These are phyloP conservation scores for Claviceps pusilla DNA, from an alignment of 2,329 filamentous ascomycete genomes.

Conservation along the genomic window DNA sequence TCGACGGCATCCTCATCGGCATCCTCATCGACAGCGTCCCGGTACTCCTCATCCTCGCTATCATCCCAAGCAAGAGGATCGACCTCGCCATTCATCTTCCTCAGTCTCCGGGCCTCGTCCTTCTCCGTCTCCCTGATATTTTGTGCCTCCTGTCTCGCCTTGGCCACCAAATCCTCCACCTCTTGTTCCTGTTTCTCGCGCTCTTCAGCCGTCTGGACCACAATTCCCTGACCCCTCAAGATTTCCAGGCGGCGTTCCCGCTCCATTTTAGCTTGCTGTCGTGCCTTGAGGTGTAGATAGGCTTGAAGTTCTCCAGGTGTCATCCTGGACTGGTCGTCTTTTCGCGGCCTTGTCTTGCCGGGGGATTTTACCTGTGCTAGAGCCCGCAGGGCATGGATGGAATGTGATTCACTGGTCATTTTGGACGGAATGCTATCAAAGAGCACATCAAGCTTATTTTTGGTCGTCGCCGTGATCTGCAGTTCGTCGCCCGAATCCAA, in stretches of 20 bases:
- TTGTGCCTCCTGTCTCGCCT: constrained; percentile 60
- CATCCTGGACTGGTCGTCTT: constrained; percentile 40
- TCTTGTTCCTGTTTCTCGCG: constrained; percentile 66
- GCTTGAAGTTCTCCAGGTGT: constrained; percentile 54
- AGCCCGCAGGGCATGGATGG: constrained; percentile 53
- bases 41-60: constrained; percentile 38
- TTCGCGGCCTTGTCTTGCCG: constrained; percentile 32
- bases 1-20: constrained; percentile 24
- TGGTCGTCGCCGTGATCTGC: constrained; percentile 40
- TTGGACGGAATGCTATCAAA: constrained; percentile 55
- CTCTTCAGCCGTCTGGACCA: constrained; percentile 75
- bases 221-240: constrained; percentile 64
- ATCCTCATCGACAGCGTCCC: constrained; percentile 22
- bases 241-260: constrained; percentile 62
- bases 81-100: constrained; percentile 28
- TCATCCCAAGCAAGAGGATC: constrained; percentile 43
- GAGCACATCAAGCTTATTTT: constrained; percentile 41
- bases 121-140: constrained; percentile 67
- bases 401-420: constrained; percentile 46
- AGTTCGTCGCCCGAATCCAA: constrained; percentile 45
- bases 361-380: constrained; percentile 59
- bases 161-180: constrained; percentile 77
- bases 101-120: constrained; percentile 53
- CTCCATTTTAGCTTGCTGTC: constrained; percentile 65
- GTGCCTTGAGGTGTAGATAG: constrained; percentile 54